Percentiles rank a stretch among this genome's conserved stretches.
phyloP scores from a whole-genome alignment of 2,329 filamentous ascomycete genomes.

The Diaporthe batatas region DNA sequence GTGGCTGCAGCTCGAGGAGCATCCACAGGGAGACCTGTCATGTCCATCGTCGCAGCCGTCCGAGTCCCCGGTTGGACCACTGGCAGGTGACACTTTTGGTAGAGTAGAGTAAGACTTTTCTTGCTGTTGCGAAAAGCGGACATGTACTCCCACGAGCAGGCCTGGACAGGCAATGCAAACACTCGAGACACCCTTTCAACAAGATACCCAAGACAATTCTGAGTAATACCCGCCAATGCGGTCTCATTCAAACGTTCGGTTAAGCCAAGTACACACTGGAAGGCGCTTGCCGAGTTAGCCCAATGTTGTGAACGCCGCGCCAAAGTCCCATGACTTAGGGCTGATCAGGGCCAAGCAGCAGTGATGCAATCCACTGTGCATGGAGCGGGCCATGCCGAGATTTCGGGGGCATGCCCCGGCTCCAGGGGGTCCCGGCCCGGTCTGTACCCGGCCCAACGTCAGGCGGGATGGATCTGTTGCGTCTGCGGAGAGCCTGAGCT shows the following conservation, averaged over 20 bases:
- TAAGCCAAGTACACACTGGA: neutral
- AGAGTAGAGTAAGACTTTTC: neutral
- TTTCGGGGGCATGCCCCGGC: neutral
- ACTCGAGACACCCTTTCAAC: neutral
- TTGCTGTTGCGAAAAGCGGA: neutral
- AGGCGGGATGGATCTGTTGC: neutral
- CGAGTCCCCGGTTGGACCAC: neutral
- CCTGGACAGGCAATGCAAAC: neutral
- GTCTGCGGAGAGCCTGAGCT: neutral
- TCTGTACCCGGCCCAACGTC: neutral
- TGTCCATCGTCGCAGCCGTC: neutral
- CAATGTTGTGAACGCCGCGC: neutral
- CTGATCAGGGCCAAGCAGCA: neutral
- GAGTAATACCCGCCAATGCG: neutral
- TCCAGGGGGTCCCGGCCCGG: neutral
- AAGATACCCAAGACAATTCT: neutral
- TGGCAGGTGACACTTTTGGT: neutral
- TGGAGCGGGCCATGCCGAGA: neutral
- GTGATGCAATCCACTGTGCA: neutral
- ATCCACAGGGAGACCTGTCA: neutral
- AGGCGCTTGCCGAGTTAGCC: neutral
- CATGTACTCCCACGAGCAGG: no score
- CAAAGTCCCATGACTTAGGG: neutral
- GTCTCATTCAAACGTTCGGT: neutral
- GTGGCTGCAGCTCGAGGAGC: neutral